These are phyloP conservation scores for Poronia punctata DNA, from an alignment of 495 filamentous ascomycete species.

Conservation along the genomic window DNA sequence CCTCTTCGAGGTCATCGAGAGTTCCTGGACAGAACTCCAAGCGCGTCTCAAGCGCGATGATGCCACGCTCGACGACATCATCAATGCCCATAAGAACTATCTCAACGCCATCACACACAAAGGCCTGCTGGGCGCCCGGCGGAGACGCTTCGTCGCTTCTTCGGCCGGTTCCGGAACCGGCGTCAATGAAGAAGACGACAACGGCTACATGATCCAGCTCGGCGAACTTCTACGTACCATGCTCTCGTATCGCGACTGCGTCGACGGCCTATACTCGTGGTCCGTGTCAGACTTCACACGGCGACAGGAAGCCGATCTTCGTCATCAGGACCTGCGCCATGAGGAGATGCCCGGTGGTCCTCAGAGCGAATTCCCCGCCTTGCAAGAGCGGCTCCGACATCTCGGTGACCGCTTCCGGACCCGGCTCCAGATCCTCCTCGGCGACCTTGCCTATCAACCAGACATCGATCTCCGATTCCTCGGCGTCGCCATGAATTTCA, in stretches of 20 bases:
- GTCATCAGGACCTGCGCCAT: constrained; percentile 46
- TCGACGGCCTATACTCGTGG: constrained; percentile 92
- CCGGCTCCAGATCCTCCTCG: constrained; percentile 71
- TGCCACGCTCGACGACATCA: constrained; percentile 90
- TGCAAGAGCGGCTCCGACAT: constrained; percentile 62
- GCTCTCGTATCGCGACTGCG: constrained; percentile 87
- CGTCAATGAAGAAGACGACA: constrained; percentile 50
- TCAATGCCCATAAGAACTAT: constrained; percentile 83
- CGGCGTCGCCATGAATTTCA: constrained; percentile 97
- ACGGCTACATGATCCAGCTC: constrained; percentile 84
- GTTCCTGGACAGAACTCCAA: constrained; percentile 83
- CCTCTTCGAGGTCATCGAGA: constrained; percentile 95
- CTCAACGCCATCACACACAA: constrained; percentile 93
- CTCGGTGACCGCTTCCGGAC: constrained; percentile 68
- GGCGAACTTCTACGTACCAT: constrained; percentile 89
- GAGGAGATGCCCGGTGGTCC: constrained; percentile 21
- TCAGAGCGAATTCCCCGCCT: constrained; percentile 58
- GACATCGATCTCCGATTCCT: constrained; percentile 95
- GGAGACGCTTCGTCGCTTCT: constrained; percentile 20
- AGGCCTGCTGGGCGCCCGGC: constrained; percentile 73
- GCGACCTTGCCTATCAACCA: constrained; percentile 85
- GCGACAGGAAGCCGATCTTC: constrained; percentile 74
- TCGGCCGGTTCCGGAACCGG: constrained; percentile 35
- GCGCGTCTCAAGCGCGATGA: constrained; percentile 70
- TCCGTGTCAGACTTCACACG: constrained; percentile 88